Base-by-base conservation (phyloP, 2,329 filamentous ascomycete species). In the Sporothrix schenckii region DNA sequence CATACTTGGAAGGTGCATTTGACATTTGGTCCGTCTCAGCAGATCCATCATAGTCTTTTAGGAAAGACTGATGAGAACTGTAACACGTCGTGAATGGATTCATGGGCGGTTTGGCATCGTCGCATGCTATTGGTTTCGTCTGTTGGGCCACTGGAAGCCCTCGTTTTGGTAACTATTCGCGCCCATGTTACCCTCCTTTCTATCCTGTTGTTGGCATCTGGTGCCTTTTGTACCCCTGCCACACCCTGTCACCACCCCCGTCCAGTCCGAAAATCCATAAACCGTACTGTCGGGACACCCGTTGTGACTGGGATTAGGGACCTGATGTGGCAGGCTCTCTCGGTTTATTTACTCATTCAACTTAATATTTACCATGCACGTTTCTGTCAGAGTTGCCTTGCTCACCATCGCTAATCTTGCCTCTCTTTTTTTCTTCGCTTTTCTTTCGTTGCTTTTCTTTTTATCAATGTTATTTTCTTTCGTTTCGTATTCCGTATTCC, bases 251-350 rank as follows among this genome's bases (percentile, higher is more conserved):
- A 52, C 52, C 47, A 52, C 60, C 47, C 52, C 53, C 65, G 14
- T 70, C 27, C 56, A 34, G 39, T 50, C 27, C 61, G 21, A 50
- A 50, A 52, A 71, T 67, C 63, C 71, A 68, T 47, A 70, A 71
- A 68, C 69, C 69, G 68, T 47, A 61, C 71, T 68, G 71, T 72
- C 71, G 71, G 70, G 68, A 72, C 71, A 24, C 58, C 60, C 66
- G 24, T 67, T 66, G 39, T 52, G 34, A 52, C 41, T 41, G 34
- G 41, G 50, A 50, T 24, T 54, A 16, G n/a, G 19, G 63, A 9
- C 14, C n/a, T 27, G 39, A 47, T 53, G 63, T 53, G 30, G 13
- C 21, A 63, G 58, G n/a, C 58, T 56, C 34, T 6, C 27, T 47
- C 27, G 21, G 21, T 9, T 30, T 34, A 9, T 34, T 34, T 34